Evolutionary conservation across 1,139 yeast species (phyloP), one percentile per base, ranked within the genome.

Genomic region (Blastobotrys illinoisensis): DNA sequence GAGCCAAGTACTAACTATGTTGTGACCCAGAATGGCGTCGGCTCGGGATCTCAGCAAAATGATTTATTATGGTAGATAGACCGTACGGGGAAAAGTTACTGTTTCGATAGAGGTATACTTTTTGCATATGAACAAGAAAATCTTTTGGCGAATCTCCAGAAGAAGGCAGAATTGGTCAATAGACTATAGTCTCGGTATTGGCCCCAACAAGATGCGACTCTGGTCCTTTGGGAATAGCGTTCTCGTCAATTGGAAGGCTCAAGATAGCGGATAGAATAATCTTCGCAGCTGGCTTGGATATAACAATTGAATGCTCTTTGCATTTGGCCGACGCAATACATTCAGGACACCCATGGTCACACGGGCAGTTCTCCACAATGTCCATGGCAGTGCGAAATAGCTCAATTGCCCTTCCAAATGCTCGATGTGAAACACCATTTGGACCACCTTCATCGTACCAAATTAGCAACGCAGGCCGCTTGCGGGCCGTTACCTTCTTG

Each of bases 391-490:
- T 78, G 43, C 71, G 67, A 23, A 93, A 62, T 9, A 93, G 77
- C 13, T 79, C 80, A 58, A 85, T 88, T 32, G 88, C 79, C 62
- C 85, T 82, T 54, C 86, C 93, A 70, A 86, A 91, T 0, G 93
- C 88, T 62, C 88, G 86, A 1, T 82, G 77, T 1, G 90, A 80
- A 46, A 91, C 73, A 0, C 98, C 98, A 0, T 90, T 80, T 0
- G 97, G 97, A 0, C 95, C 96, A 5, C 95, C 96, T 63, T 83
- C 83, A 68, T 93, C 99, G 66, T 83, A 85, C 63, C 93, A 87
- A 1, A 91, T 81, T 48, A 93, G 71, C 54, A 99, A 75, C 0
- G 96, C 96, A 0, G 98, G 98, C 48, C 99, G 72, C 56, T 79
- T 79, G 46, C 99, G 74, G 14, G 71, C 70, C 0, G 90, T 78